Conservation (phyloP, 2,329 filamentous ascomycete genomes). For the Mariannaea sp. region DNA sequence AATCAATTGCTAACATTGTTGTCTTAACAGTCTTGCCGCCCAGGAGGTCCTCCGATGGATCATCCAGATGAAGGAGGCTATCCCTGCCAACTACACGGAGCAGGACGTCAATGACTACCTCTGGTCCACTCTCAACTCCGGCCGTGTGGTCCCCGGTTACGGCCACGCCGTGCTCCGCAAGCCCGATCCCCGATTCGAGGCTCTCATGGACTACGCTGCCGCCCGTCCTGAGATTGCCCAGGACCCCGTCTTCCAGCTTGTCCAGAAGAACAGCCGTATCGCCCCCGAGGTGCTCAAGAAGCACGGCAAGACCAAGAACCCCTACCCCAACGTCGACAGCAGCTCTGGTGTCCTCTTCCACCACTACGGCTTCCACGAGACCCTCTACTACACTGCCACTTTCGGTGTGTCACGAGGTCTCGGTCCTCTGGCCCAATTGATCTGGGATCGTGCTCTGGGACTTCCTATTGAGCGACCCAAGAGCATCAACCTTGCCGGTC, state of each 20-base stretch:
- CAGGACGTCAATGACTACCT: conserved; percentile 87
- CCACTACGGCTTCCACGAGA: conserved; percentile 97
- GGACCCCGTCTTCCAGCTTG: conserved; percentile 91
- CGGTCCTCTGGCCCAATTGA: conserved; percentile 88
- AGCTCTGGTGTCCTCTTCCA: conserved; percentile 94
- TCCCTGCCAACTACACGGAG: conserved; percentile 78
- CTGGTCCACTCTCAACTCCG: conserved; percentile 90
- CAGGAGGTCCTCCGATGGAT: conserved; percentile 98
- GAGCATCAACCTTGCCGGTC: conserved; percentile 90
- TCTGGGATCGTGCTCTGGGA: conserved; percentile 94
- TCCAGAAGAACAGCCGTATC: conserved; percentile 90
- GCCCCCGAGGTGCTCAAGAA: conserved; percentile 88
- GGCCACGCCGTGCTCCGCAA: conserved; percentile 96
- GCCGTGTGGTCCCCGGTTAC: conserved; percentile 92
- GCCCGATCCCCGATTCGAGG: conserved; percentile 95
- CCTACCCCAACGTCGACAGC: conserved; percentile 95
- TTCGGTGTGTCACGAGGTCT: conserved; percentile 73
- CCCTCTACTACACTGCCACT: conserved; percentile 85
- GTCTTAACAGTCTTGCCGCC: conserved; percentile 83
- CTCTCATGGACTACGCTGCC: conserved; percentile 92
- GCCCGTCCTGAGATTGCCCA: conserved; percentile 81
- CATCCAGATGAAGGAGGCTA: conserved; percentile 88
- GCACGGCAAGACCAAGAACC: conserved; percentile 98
- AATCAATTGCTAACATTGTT: conserved; percentile 4
- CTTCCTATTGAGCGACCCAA: conserved; percentile 97